Conservation (phyloP, 371 early-diverging fungal genomes). For the Lichtheimia ramosa region DNA sequence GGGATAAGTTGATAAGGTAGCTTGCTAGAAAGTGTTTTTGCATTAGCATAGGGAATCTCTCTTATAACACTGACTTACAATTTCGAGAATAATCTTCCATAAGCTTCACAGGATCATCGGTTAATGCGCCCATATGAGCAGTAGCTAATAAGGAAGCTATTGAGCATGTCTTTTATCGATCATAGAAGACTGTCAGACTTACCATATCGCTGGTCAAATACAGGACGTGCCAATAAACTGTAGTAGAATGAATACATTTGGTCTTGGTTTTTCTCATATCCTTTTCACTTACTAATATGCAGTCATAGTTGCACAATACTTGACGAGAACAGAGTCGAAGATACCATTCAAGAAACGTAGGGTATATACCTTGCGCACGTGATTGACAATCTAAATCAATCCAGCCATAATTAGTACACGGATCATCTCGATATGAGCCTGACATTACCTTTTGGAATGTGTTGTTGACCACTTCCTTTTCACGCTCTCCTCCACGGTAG, state of each 20-base stretch:
- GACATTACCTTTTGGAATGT: conserved; percentile 58
- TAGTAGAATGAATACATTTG: not conserved
- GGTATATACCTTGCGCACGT: conserved; percentile 76
- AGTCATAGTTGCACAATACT: conserved; percentile 87
- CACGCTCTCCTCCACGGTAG: conserved; percentile 77
- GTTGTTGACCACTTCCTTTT: conserved; percentile 68
- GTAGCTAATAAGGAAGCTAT: conserved; percentile 32
- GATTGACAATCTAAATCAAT: conserved; percentile 59
- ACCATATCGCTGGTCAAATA: conserved; percentile 71
- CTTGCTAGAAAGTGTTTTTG: conserved; percentile 49
- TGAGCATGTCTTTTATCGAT: no score
- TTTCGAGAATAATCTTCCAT: conserved; percentile 88
- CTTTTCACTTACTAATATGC: conserved; percentile 69
- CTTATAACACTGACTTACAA: conserved; percentile 41
- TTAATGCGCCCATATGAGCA: conserved; percentile 55
- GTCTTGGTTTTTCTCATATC: not conserved
- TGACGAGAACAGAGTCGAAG: conserved; percentile 82
- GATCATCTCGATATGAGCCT: not conserved
- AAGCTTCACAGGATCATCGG: conserved; percentile 73
- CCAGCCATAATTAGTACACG: not conserved
- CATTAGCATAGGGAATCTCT: not conserved
- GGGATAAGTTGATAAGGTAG: conserved; percentile 83
- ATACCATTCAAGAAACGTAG: conserved; percentile 80
- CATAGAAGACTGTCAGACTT: no score
- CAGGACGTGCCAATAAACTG: conserved; percentile 77